These are phyloP conservation scores for Rosa hybrid DNA, from an alignment of 331 rosid species.

Conservation along the genomic window DNA sequence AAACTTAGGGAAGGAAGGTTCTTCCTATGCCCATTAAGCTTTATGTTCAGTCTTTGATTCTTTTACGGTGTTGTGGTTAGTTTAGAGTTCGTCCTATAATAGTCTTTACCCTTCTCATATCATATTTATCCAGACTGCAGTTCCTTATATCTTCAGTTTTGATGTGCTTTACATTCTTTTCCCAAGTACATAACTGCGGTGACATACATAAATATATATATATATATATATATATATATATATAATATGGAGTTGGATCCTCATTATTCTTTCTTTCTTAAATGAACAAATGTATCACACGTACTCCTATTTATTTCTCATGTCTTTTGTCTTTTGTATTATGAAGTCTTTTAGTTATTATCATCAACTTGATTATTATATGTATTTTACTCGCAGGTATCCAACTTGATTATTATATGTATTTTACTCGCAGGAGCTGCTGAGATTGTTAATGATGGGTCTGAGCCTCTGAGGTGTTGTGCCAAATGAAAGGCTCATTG, in stretches of 20 bases:
- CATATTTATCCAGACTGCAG: not conserved
- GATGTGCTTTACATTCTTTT: not conserved
- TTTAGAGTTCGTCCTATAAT: no score
- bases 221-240: not conserved
- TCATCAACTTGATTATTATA: not conserved
- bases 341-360: not conserved
- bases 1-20: not conserved
- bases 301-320: not conserved
- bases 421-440: not conserved
- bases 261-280: not conserved
- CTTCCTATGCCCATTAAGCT: not conserved
- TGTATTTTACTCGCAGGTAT: slow-evolving; percentile 34
- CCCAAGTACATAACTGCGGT: not conserved
- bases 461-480: no score
- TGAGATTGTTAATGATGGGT: no score
- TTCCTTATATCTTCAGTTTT: not conserved
- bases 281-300: not conserved
- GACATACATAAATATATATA: not conserved
- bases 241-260: not conserved
- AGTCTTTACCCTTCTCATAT: no score
- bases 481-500: no score
- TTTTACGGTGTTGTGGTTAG: no score
- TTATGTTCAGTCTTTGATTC: no score
- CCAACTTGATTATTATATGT: not conserved
- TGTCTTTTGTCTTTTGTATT: not conserved